Conservation (phyloP, 2,329 filamentous ascomycete genomes). For the Microdochium trichocladiopsis region DNA sequence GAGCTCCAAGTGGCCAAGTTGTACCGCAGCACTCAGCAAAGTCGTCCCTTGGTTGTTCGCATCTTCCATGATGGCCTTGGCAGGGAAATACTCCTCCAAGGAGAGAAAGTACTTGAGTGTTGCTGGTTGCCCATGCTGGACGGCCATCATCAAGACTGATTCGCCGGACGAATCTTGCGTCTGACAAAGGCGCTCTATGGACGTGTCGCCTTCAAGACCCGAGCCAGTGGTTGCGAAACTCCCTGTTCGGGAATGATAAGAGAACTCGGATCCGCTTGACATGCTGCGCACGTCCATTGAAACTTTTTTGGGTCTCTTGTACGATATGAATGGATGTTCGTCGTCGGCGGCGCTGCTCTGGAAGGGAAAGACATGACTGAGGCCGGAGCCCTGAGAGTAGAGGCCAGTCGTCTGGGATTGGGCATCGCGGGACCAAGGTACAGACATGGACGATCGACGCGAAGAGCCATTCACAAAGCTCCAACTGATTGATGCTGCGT, state of each 20-base stretch:
- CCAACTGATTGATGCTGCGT: slow-evolving; percentile 39
- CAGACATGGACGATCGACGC: slow-evolving; percentile 32
- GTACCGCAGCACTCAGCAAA: slow-evolving; percentile 81
- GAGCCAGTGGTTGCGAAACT: slow-evolving; percentile 70
- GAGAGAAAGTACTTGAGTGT: slow-evolving; percentile 75
- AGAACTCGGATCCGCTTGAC: slow-evolving; percentile 79
- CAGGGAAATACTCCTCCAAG: slow-evolving; percentile 68
- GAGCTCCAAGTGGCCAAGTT: slow-evolving; percentile 68
- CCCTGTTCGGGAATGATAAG: slow-evolving; percentile 70
- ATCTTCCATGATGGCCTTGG: slow-evolving; percentile 68
- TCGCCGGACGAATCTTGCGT: slow-evolving; percentile 68
- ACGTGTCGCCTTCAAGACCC: slow-evolving; percentile 77
- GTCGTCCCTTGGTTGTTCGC: slow-evolving; percentile 86
- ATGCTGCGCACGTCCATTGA: slow-evolving; percentile 86
- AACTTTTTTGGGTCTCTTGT: slow-evolving; percentile 65
- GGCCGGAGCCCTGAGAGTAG: slow-evolving; percentile 48
- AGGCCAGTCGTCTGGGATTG: slow-evolving; percentile 23
- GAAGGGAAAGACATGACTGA: slow-evolving; percentile 90
- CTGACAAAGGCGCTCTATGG: slow-evolving; percentile 69
- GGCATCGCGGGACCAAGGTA: slow-evolving; percentile 14
- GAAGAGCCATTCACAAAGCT: slow-evolving; percentile 38
- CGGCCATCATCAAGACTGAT: slow-evolving; percentile 81
- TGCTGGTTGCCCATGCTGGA: slow-evolving; percentile 64
- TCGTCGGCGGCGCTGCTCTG: slow-evolving; percentile 49
- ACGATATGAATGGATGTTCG: slow-evolving; percentile 23